These are phyloP conservation scores for Rutstroemia sp. DNA, from an alignment of 2,329 filamentous ascomycete genomes.

Conservation along the genomic window DNA sequence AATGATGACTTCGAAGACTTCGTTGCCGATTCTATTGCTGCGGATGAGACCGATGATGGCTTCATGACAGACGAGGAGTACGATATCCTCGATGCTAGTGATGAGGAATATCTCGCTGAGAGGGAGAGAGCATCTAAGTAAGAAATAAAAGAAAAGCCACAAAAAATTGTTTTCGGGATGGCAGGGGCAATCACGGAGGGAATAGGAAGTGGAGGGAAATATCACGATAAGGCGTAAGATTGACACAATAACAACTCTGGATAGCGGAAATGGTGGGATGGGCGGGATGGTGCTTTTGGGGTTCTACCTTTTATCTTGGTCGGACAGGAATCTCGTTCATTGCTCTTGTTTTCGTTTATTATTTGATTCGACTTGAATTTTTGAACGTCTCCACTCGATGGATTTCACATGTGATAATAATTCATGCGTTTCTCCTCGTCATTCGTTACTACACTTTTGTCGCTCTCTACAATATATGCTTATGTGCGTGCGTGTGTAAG, in stretches of 20 bases:
- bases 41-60: constrained; percentile 56
- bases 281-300: constrained; percentile 18
- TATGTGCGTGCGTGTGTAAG: no score
- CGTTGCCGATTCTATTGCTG: constrained; percentile 50
- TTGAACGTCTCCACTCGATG: neutral
- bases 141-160: constrained; percentile 13
- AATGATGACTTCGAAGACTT: constrained; percentile 39
- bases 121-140: constrained; percentile 31
- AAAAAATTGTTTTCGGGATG: constrained; percentile 3
- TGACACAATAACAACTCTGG: constrained; percentile 23
- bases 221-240: constrained; percentile 23
- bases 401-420: constrained; percentile 2
- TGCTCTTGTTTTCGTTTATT: neutral
- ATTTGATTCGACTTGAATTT: neutral
- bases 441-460: no score
- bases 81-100: constrained; percentile 90
- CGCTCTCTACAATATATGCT: no score
- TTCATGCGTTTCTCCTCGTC: neutral
- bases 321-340: constrained; percentile 1
- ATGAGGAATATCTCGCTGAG: constrained; percentile 69
- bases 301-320: constrained; percentile 4
- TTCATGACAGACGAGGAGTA: constrained; percentile 98
- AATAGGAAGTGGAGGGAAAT: constrained; percentile 6
- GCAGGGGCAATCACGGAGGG: neutral
- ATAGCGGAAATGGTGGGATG: constrained; percentile 14